Base-by-base conservation (phyloP, 2,329 filamentous ascomycete species). In the Sclerotinia spermophila region DNA sequence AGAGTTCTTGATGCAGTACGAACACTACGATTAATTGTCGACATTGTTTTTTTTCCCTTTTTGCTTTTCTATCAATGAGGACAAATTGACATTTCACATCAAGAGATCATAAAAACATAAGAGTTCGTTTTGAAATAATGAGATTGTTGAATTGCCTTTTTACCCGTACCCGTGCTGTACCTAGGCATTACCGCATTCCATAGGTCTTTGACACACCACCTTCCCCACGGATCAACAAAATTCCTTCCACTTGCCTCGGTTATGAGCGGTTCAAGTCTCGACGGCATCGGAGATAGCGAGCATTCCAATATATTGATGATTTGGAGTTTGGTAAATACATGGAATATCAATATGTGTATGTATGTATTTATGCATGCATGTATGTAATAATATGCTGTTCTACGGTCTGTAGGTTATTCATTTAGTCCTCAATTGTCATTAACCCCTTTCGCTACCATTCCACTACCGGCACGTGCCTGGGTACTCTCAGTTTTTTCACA, bases 21-120 rank as follows among this genome's bases (percentile, higher is more conserved):
- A 72, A 78, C 68, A 75, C 76, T 71, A 60, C 77, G 77, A 73
- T 77, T 76, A 73, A 79, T 70, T 44, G 76, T 71, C 71, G 78
- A 79, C 78, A 79, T 79, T 38, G 38, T 79, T 67, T 44, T 40
- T 79, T 67, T 44, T 40, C 17, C 27, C 48, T 27, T 13, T 60
- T 24, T 56, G n/a, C 27, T 42, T 40, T 45, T 45, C 10, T 33
- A 40, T 66, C 38, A 40, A 70, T 40, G 30, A 40, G 3, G 58
- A 64, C 17, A 27, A 66, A 8, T 17, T n/a, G 19, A 40, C 21
- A 21, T 44, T 65, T 38, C 44, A 51, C 33, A n/a, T 44, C 7
- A 38, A 65, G 30, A 42, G 35, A 53, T 53, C 17, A 53, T n/a
- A 40, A 53, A 65, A 38, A 5, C 7, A 40, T 19, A 53, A 51